Conservation (phyloP, 2,329 filamentous ascomycete genomes). For the Diplodia intermedia region DNA sequence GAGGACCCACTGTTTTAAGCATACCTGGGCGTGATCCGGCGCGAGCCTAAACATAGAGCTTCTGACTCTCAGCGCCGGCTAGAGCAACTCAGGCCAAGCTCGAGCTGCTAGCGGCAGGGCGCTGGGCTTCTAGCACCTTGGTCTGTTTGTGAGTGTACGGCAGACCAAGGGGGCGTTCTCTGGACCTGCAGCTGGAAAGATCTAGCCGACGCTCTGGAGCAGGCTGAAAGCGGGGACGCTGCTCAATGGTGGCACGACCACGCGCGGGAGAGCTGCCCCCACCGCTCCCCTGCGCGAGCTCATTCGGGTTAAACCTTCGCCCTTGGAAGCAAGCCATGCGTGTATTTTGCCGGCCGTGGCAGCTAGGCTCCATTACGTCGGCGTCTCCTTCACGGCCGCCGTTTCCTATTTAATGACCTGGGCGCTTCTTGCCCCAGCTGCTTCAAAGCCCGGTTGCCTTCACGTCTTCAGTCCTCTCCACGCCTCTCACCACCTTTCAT, state of each 20-base stretch:
- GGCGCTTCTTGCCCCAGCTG: not conserved
- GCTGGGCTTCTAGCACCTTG: not conserved
- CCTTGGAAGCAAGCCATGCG: slow-evolving; percentile 10
- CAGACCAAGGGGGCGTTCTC: not conserved
- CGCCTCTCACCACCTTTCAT: slow-evolving; percentile 4
- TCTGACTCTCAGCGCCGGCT: slow-evolving; percentile 10
- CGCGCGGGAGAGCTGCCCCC: slow-evolving; percentile 6
- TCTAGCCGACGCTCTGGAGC: slow-evolving; percentile 9
- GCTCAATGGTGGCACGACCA: slow-evolving; percentile 22
- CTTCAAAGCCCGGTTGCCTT: not conserved
- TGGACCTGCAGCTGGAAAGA: not conserved
- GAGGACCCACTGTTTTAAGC: slow-evolving; percentile 24
- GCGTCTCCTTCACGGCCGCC: slow-evolving; percentile 9
- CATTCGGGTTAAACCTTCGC: slow-evolving; percentile 17
- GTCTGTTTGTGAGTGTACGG: not conserved
- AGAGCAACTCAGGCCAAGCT: slow-evolving; percentile 11
- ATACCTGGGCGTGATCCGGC: slow-evolving; percentile 15
- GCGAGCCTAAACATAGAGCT: slow-evolving; percentile 11
- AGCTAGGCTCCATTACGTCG: not conserved
- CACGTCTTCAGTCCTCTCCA: not conserved
- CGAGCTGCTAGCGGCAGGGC: slow-evolving; percentile 3
- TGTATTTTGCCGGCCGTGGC: slow-evolving; percentile 19
- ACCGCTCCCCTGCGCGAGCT: slow-evolving; percentile 1
- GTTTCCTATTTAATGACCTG: slow-evolving; percentile 16
- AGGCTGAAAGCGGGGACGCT: slow-evolving; percentile 5